Base-by-base conservation (phyloP, 2,329 filamentous ascomycete species). In the Penicillium thymicola region DNA sequence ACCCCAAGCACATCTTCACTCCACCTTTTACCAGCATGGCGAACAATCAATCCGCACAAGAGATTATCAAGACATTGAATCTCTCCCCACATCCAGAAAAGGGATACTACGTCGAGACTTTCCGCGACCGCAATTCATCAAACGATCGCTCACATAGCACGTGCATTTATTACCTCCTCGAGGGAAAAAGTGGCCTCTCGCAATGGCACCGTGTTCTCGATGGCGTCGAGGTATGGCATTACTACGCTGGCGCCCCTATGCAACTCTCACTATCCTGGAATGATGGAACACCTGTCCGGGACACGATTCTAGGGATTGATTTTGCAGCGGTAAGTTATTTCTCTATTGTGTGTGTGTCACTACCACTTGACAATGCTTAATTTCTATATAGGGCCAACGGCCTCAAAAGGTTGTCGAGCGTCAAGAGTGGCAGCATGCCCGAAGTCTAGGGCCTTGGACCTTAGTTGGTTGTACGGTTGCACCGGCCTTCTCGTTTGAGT, bases 151-250 rank as follows among this genome's bases (percentile, higher is more conserved):
- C 79, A 2, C 56, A 70, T 54, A 80, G 78, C 68, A 82, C 80
- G 1, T 74, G 73, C 47, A 83, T 82, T 63, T 83, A 82, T 70
- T 82, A 82, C 61, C 74, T 82, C 0, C 76, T 83, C 5, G 76
- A 82, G 52, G 76, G 78, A 34, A 59, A 67, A 8, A 67, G 60
- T 1, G 75, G 77, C 0, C 60, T 72, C 18, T 83, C 81, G 4
- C 65, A 75, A 55, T 83, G 79, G 81, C 81, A 83, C 66, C 77
- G 78, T 51, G 75, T 80, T 11, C 11, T 59, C 3, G 78, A 81
- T 54, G 76, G 77, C 3, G 76, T 69, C 37, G 79, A 83, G 63
- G 67, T 80, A 9, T 83, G 81, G 81, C 81, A 83, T 62, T 76
- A 79, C 69, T 82, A 82, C 49, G 80, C 78, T 9, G 81, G 81